Evolutionary conservation across 2,329 filamentous ascomycete genomes (phyloP).

Genomic region (Aureobasidium sp.): DNA sequence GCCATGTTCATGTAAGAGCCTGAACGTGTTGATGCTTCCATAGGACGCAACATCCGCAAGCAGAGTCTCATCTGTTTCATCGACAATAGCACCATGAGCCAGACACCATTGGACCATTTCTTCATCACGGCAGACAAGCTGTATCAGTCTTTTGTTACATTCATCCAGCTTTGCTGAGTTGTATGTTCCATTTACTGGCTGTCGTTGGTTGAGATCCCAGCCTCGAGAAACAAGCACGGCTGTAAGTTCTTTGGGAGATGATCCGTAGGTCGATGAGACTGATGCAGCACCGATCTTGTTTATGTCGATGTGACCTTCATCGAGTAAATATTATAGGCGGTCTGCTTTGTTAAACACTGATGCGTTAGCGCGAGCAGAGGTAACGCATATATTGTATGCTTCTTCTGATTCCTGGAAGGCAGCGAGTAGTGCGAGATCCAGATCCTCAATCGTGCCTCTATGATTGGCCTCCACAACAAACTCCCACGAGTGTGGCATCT

Average conservation of each 20-base stretch:
- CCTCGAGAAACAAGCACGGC: neutral
- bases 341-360: neutral
- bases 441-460: neutral
- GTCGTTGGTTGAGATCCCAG: neutral
- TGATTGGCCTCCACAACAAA: neutral
- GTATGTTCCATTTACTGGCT: neutral
- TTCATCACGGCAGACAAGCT: neutral
- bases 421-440: neutral
- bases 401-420: neutral
- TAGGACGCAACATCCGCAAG: slow-evolving; percentile 6
- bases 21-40: neutral
- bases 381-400: neutral
- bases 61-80: neutral
- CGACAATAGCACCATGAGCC: neutral
- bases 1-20: neutral
- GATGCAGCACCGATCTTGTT: slow-evolving; percentile 1
- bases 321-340: neutral
- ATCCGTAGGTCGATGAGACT: neutral
- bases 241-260: neutral
- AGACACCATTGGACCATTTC: slow-evolving; percentile 1
- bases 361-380: neutral
- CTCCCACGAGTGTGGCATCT: neutral
- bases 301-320: neutral
- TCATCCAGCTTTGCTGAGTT: neutral
- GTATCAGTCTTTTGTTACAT: neutral